Conservation (phyloP, 768 basidiomycete genomes). For the Serendipita vermifera region DNA sequence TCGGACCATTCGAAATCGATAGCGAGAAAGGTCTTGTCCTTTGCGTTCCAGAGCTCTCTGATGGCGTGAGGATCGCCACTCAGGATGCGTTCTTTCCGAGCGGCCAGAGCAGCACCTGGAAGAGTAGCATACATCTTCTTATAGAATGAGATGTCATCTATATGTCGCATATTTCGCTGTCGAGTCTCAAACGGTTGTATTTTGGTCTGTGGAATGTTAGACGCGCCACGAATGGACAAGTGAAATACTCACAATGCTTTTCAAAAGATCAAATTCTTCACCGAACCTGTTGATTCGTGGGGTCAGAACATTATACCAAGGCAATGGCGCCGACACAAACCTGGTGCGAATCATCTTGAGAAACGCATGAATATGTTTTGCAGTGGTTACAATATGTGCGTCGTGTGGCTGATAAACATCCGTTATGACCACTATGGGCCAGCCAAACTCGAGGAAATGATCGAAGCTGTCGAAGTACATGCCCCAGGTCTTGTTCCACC, state of each 20-base stretch:
- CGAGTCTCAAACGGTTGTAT: constrained; percentile 48
- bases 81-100: constrained; percentile 51
- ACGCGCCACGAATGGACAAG: background rate
- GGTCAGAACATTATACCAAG: background rate
- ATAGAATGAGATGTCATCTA: constrained; percentile 55
- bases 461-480: constrained; percentile 67
- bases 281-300: constrained; percentile 54
- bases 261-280: constrained; percentile 56
- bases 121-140: constrained; percentile 58
- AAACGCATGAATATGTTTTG: constrained; percentile 58
- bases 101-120: constrained; percentile 52
- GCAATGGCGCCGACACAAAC: constrained; percentile 27
- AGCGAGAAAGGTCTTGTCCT: constrained; percentile 62
- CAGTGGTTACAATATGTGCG: constrained; percentile 68
- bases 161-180: constrained; percentile 54
- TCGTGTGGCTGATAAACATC: constrained; percentile 49
- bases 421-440: constrained; percentile 70
- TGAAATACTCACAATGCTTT: constrained; percentile 45
- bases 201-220: background rate
- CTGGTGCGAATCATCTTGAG: constrained; percentile 77
- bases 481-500: constrained; percentile 82
- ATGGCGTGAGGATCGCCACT: constrained; percentile 54
- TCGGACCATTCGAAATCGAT: constrained; percentile 68
- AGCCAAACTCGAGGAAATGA: constrained; percentile 65
- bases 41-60: constrained; percentile 50